These are phyloP conservation scores for carrot (Daucus carota) DNA, from an alignment of 129 eudicot genomes.

Conservation along the genomic window DH1_v3.0 NC_030385.2:17481501-17482000, in stretches of 20 bases:
- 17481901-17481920: conserved; percentile 58
- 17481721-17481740: too few species aligned
- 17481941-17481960: background rate
- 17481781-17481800: background rate
- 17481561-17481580: background rate
- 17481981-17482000: background rate
- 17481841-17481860: background rate
- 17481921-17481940: conserved; percentile 41
- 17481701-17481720: background rate
- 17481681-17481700: conserved; percentile 35
- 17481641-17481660: conserved; percentile 18
- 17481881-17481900: conserved; percentile 96
- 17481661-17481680: conserved; percentile 32
- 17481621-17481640: conserved; percentile 35
- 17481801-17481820: background rate
- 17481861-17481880: conserved; percentile 69
- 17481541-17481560: background rate
- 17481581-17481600: conserved; percentile 10
- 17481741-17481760: background rate
- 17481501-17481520: conserved; percentile 21
- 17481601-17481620: conserved; percentile 30
- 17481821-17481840: background rate
- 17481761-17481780: background rate
- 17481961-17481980: background rate
- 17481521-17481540: background rate